Base-by-base conservation (phyloP, 202 grass and related monocot species). In the Setaria italica region DNA sequence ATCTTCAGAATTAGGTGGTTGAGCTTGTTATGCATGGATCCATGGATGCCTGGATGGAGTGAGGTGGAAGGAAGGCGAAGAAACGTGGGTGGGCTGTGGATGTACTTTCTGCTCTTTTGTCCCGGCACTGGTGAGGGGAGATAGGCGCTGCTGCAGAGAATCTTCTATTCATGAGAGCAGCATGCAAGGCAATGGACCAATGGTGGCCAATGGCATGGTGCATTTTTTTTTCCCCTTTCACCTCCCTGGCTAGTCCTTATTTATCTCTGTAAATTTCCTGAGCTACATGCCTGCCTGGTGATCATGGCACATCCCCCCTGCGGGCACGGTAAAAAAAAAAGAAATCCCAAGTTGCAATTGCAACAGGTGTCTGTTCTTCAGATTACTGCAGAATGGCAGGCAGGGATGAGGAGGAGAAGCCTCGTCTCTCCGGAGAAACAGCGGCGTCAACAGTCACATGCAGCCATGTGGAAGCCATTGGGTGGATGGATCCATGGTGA, bases 101-200 rank as follows among this genome's bases (percentile, higher is more conserved):
- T 83, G 85, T 88, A 85, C 76, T 85, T 81, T 76, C 19, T 65
- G 85, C 62, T 80, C 55, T 85, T 85, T 88, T 77, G 77, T 78
- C 89, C 89, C 47, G 56, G 55, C 76, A 77, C 80, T 29, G 54
- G 63, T 2, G 69, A 55, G 43, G 19, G 15, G 32, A 69, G 80
- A 21, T 21, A 10, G 7, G 70, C 20, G 70, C 70, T 19, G 53
- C 70, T 7, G 49, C 62, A 68, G 70, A 64, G 71, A 88, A 88
- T 81, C 85, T 91, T 87, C 81, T 43, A 85, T 91, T 91, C 89
- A 63, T 70, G 70, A 85, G 82, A 82, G 76, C 70, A 80, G 53
- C 80, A 70, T 87, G 85, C 70, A 51, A 33, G 14, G 11, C 60
- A 51, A 17, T 6, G 39, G 39, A 7, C 9, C 58, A 62, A 62